A percentile compares a stretch with the other conserved stretches of the same genome.
These are phyloP conservation scores for Lepidium didymum DNA, from an alignment of 345 rosid genomes.

Conservation along the genomic window DNA sequence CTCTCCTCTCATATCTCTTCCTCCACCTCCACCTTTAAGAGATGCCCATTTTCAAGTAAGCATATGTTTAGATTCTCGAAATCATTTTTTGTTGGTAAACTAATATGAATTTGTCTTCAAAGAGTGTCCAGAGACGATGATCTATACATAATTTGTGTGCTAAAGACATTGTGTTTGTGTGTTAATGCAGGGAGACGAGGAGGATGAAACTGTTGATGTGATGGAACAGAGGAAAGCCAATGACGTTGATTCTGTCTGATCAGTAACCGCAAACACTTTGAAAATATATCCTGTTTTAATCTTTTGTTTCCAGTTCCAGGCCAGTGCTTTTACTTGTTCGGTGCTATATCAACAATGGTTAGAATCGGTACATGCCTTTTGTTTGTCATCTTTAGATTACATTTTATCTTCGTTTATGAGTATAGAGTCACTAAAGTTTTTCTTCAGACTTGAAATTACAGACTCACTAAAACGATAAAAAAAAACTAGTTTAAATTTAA, in stretches of 20 bases:
- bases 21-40: conserved; percentile 38
- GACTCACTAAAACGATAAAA: not conserved
- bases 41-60: conserved; percentile 34
- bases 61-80: not conserved
- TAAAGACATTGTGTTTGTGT: not conserved
- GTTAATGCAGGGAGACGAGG: conserved; percentile 30
- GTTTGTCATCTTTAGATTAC: not conserved
- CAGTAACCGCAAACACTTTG: not conserved
- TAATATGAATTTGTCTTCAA: not conserved
- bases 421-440: not conserved
- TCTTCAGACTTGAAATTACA: not conserved
- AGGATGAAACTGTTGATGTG: conserved; percentile 31
- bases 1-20: conserved; percentile 39
- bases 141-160: not conserved
- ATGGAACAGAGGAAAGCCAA: conserved; percentile 11
- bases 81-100: not conserved
- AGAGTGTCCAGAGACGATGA: not conserved
- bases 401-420: not conserved
- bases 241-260: conserved; percentile 18
- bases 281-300: not conserved
- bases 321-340: not conserved
- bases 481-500: not conserved
- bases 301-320: not conserved
- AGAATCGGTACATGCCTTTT: not conserved
- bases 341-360: not conserved